Evolutionary conservation across 495 filamentous ascomycete genomes (phyloP).

Genomic region (Aspergillus saccharolyticus): DNA sequence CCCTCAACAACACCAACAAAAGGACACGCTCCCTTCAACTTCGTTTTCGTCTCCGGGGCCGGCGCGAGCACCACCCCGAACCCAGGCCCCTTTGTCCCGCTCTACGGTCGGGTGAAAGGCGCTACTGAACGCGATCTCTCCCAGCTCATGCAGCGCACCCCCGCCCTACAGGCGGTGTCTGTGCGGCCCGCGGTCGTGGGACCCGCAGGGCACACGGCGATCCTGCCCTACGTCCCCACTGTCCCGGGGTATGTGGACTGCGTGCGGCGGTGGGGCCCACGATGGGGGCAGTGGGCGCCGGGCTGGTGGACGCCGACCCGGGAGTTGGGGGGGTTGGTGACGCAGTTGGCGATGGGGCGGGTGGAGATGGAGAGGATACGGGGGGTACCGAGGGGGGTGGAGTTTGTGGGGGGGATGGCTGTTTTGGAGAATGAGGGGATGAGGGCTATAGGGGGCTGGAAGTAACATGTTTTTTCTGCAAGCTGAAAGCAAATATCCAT

Average conservation of each 20-base stretch:
- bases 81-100: constrained; percentile 47
- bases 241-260: too few relatives aligned
- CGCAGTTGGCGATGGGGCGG: constrained; percentile 56
- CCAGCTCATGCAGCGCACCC: constrained; percentile 37
- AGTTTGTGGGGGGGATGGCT: too few relatives aligned
- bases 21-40: constrained; percentile 52
- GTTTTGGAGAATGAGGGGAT: too few relatives aligned
- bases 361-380: constrained; percentile 9
- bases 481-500: too few relatives aligned
- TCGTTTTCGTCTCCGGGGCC: constrained; percentile 65
- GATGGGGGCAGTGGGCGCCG: constrained; percentile 10
- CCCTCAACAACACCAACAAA: too few relatives aligned
- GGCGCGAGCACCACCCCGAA: constrained; percentile 40
- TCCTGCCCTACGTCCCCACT: constrained; percentile 24
- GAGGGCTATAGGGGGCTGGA: too few relatives aligned
- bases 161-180: constrained; percentile 43
- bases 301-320: constrained; percentile 27
- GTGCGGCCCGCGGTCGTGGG: constrained; percentile 55
- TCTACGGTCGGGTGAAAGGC: constrained; percentile 60
- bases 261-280: constrained; percentile 9
- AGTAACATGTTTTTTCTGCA: too few relatives aligned
- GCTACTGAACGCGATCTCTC: constrained; percentile 52
- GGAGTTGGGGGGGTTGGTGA: constrained; percentile 39
- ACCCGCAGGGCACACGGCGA: constrained; percentile 37
- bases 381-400: too few relatives aligned